Percentiles rank a stretch among this genome's conserved stretches.
phyloP scores from a whole-genome alignment of 495 filamentous ascomycete species.

The Haplographium delicatum region DNA sequence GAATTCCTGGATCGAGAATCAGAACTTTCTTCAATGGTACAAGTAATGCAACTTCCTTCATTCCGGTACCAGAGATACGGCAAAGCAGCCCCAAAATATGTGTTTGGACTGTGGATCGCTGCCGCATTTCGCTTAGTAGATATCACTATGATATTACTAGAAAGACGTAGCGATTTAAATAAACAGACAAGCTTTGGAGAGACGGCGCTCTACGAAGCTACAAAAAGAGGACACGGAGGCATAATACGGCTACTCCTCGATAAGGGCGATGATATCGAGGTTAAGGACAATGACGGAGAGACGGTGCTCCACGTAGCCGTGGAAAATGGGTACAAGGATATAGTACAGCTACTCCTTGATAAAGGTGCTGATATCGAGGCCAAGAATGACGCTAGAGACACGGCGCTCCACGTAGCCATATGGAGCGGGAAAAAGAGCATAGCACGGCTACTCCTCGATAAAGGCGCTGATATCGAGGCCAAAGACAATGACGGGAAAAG shows the following conservation, averaged over 20 bases:
- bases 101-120: too few relatives aligned
- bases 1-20: too few relatives aligned
- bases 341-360: conserved; percentile 16
- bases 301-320: conserved; percentile 3
- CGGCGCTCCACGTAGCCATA: neutral
- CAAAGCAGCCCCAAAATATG: too few relatives aligned
- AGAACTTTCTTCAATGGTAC: too few relatives aligned
- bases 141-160: too few relatives aligned
- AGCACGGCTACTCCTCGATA: conserved; percentile 15
- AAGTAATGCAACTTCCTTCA: too few relatives aligned
- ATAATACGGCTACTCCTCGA: neutral
- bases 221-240: neutral
- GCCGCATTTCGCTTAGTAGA: too few relatives aligned
- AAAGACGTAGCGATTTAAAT: conserved; percentile 4
- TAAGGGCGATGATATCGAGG: neutral
- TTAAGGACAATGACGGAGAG: neutral
- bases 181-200: neutral
- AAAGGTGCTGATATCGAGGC: conserved; percentile 10
- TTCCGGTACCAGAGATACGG: too few relatives aligned
- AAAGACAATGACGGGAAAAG: neutral
- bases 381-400: neutral
- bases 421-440: conserved; percentile 3
- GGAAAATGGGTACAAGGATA: conserved; percentile 3
- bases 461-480: conserved; percentile 8
- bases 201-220: conserved; percentile 9